Evolutionary conservation across 2,329 filamentous ascomycete genomes (phyloP), one percentile per base, ranked within the genome.

Genomic region (Diaporthe australafricana): DNA sequence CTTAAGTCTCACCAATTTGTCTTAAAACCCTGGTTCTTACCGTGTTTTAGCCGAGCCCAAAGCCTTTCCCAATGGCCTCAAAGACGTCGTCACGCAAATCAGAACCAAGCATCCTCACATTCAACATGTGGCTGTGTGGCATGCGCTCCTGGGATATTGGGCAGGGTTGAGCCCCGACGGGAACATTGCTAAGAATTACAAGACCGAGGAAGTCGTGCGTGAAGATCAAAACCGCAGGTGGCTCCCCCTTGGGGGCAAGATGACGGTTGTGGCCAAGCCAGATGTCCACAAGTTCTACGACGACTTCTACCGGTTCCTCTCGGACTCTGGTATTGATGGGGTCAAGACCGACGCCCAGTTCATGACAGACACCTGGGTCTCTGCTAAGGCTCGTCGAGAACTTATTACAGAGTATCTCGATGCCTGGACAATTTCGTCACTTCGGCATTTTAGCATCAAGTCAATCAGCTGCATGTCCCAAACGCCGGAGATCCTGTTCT

Each of bases 301-400:
- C 71, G 96, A 98, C 80, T 98, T 98, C 80, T 99, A 98, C 80
- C 82, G 84, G 2, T 98, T 98, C 78, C 88, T 99, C 1, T 86
- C 87, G 0, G 87, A 87, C 3, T 88, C 89, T 45, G 95, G 95
- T 0, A 86, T 99, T 40, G 93, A 97, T 79, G 92, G 91, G 0
- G 95, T 98, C 76, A 99, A 99, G 81, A 95, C 95, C 0, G 96
- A 99, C 79, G 94, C 91, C 0, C 96, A 99, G 78, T 98, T 95
- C 83, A 94, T 95, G 84, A 84, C 97, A 22, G 96, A 98, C 79
- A 89, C 92, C 3, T 88, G 95, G 77, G 83, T 87, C 30, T 88
- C 91, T 56, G 90, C 96, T 8, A 84, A 88, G 20, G 89, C 91
- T 77, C 91, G 96, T n/a, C 88, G 90, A 42, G 86, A 89, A 11